phyloP scores from a whole-genome alignment of 208 protist species.

The Trypanosoma theileri region DNA sequence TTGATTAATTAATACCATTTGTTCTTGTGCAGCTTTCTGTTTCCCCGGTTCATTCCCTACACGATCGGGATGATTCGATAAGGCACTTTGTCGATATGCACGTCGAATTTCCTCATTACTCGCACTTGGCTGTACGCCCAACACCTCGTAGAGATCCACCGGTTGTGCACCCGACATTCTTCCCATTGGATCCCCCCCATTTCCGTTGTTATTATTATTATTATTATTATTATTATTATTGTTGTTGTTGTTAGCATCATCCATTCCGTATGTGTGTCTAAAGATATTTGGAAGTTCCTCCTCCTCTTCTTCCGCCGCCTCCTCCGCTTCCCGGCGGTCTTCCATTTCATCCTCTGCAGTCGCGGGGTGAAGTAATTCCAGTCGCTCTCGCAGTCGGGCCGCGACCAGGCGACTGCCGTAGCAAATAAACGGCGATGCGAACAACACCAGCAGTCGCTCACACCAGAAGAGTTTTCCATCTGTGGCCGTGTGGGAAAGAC shows the following conservation, averaged over 20 bases:
- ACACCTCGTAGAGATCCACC: conserved; percentile 53
- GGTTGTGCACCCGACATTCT: not conserved
- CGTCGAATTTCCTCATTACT: conserved; percentile 60
- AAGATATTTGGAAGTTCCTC: not conserved
- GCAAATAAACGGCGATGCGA: conserved; percentile 32
- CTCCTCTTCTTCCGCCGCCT: conserved; percentile 38
- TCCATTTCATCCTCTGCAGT: conserved; percentile 59
- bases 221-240: too few species aligned
- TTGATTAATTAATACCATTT: conserved; percentile 78
- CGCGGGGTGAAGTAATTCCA: conserved; percentile 45
- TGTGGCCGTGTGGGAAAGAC: conserved; percentile 30
- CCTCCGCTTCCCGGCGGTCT: conserved; percentile 39
- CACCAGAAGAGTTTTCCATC: conserved; percentile 56
- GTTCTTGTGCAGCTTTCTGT: conserved; percentile 49
- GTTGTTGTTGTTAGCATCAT: too few species aligned
- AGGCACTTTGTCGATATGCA: conserved; percentile 57
- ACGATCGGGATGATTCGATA: conserved; percentile 75
- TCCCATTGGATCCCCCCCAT: not conserved
- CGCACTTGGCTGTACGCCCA: conserved; percentile 56
- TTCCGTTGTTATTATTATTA: too few species aligned
- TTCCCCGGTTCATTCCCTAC: conserved; percentile 34
- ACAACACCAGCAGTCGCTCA: conserved; percentile 39
- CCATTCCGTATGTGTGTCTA: not conserved
- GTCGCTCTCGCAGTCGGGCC: conserved; percentile 11
- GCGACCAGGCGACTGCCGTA: not conserved